phyloP scores from a whole-genome alignment of 2,329 filamentous ascomycete species.

The Colletotrichum melonis region DNA sequence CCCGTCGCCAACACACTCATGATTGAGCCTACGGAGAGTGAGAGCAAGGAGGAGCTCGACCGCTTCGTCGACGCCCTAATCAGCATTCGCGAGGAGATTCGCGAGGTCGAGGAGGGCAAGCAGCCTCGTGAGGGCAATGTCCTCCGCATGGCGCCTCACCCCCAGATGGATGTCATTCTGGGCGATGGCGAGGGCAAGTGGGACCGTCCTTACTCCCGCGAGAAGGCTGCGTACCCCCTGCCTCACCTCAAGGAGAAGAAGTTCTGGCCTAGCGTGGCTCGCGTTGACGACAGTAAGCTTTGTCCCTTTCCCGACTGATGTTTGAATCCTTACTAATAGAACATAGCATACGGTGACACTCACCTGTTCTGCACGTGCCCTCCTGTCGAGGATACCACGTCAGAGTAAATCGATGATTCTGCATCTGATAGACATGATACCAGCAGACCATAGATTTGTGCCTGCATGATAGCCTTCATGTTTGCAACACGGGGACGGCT shows the following conservation, averaged over 20 bases:
- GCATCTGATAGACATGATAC: conserved; percentile 25
- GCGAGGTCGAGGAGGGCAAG: conserved; percentile 82
- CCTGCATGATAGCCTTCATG: conserved; percentile 9
- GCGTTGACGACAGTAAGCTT: conserved; percentile 85
- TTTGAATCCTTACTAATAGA: conserved; percentile 28
- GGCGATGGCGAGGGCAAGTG: conserved; percentile 71
- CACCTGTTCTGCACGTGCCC: conserved; percentile 97
- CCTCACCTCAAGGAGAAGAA: conserved; percentile 92
- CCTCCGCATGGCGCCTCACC: conserved; percentile 90
- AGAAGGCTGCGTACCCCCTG: conserved; percentile 89
- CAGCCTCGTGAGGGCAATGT: conserved; percentile 83
- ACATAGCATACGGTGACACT: conserved; percentile 83
- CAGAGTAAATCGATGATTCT: conserved; percentile 36
- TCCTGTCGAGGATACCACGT: conserved; percentile 76
- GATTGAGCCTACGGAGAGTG: conserved; percentile 97
- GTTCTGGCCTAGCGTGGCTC: conserved; percentile 92
- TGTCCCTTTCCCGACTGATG: neutral
- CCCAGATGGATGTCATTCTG: conserved; percentile 80
- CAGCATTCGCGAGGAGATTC: conserved; percentile 86
- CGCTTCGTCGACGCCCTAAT: conserved; percentile 93
- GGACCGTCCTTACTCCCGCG: conserved; percentile 83
- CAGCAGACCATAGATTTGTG: neutral
- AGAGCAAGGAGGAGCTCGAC: conserved; percentile 92
- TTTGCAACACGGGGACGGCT: conserved; percentile 1
- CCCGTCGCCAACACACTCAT: conserved; percentile 95